Evolutionary conservation across 2,329 filamentous ascomycete genomes (phyloP), one percentile per base, ranked within the genome.

Genomic region (Xylariaceae sp.): DNA sequence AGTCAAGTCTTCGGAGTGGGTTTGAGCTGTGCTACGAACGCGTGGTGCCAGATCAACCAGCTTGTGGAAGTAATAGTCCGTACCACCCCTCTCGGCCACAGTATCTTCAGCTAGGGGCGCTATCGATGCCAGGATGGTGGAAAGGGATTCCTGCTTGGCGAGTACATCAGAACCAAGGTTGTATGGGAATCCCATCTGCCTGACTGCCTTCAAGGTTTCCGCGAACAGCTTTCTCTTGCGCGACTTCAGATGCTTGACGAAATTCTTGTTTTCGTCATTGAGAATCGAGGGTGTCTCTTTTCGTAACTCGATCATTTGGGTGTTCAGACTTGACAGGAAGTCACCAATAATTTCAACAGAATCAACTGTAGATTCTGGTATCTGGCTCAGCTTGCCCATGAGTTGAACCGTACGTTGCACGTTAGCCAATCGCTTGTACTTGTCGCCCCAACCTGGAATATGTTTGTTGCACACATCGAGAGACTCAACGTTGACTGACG

Each of bases 181-280:
- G 55, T 87, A 86, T 67, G 88, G 88, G 67, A 99, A 84, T 3
- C 94, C 94, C 93, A 99, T 97, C 59, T 88, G 84, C 42, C 91
- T 86, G 34, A 97, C 77, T 18, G 87, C 84, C 69, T 90, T 92
- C 64, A 99, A 77, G 0, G 89, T 92, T 67, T 97, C 93, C 0
- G 91, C 89, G 68, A 96, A 94, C 11, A 97, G 82, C 67, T 92
- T 92, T 49, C 91, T 86, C 76, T 99, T 99, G 68, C 90, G 84
- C 2, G 85, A 86, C 78, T 97, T 97, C 66, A 97, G 84, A 72
- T 97, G 90, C 73, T 95, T 92, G 62, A 97, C 85, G 13, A 82
- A 74, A 9, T 87, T 82, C 71, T 92, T 93, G 73, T 94, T 97
- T 49, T 96, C 92, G 30, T 96, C 90, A 0, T 84, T 96, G 51